Conservation (phyloP, 2,329 filamentous ascomycete genomes). For the Talaromyces amestolkiae region DNA sequence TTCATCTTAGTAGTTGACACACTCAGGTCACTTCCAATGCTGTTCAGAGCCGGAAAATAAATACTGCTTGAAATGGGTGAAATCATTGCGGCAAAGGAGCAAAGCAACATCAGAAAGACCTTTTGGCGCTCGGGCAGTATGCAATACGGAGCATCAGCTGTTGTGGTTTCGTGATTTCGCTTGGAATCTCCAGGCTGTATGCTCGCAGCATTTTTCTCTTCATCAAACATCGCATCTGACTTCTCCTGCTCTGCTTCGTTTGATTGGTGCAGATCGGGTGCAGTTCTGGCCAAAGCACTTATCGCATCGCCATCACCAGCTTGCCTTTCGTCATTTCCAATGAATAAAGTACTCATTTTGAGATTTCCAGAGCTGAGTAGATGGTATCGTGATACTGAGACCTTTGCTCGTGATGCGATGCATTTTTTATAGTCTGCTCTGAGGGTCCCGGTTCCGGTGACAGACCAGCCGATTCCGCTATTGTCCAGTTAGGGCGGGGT, state of each 20-base stretch:
- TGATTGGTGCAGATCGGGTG: background rate
- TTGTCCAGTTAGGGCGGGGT: background rate
- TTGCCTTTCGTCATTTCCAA: background rate
- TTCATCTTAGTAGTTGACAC: slow-evolving; percentile 40
- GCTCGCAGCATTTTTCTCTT: background rate
- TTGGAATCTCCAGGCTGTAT: too few species aligned
- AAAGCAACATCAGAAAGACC: slow-evolving; percentile 11
- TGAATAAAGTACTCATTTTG: background rate
- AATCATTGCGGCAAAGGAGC: slow-evolving; percentile 11
- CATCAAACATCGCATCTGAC: background rate
- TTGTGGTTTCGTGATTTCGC: too few species aligned
- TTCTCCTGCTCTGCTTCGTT: background rate
- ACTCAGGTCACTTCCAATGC: slow-evolving; percentile 40
- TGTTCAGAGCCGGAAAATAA: slow-evolving; percentile 46
- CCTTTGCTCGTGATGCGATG: background rate
- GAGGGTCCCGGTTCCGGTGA: background rate
- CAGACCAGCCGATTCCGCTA: background rate
- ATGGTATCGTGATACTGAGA: background rate
- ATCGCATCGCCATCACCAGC: background rate
- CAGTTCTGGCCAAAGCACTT: background rate
- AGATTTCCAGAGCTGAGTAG: background rate
- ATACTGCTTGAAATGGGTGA: slow-evolving; percentile 28
- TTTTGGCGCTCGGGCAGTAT: slow-evolving; percentile 8
- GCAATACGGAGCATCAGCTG: too few species aligned
- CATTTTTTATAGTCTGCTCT: background rate